Evolutionary conservation across 1,284 basidiomycete species (phyloP).

Genomic region (Fomitopsis palustris): DNA sequence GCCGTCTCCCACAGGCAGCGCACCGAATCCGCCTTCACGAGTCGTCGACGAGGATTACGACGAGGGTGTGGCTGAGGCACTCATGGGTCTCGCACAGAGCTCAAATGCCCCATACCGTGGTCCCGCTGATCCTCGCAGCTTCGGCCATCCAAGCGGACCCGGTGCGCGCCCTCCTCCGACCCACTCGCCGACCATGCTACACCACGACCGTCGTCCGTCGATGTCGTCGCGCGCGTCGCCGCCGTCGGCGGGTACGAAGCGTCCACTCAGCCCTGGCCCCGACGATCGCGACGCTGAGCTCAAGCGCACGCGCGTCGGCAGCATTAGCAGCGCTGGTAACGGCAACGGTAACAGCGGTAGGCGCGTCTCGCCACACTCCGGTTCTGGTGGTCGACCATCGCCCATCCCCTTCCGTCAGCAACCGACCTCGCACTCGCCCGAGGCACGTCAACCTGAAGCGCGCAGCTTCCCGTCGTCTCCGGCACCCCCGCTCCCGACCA

Average conservation of each 20-base stretch:
- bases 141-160: conserved; percentile 18
- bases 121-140: conserved; percentile 21
- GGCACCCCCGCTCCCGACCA: conserved; percentile 49
- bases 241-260: conserved; percentile 37
- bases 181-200: conserved; percentile 20
- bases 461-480: conserved; percentile 39
- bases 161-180: not conserved
- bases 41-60: conserved; percentile 82
- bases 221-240: conserved; percentile 27
- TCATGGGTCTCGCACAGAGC: conserved; percentile 52
- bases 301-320: conserved; percentile 64
- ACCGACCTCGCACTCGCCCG: conserved; percentile 52
- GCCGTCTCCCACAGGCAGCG: conserved; percentile 63
- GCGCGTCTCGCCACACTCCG: conserved; percentile 53
- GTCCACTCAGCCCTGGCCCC: conserved; percentile 60
- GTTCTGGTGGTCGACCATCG: conserved; percentile 40
- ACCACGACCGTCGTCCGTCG: conserved; percentile 18
- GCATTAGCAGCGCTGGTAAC: conserved; percentile 28
- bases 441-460: conserved; percentile 45
- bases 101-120: conserved; percentile 26
- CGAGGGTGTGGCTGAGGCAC: conserved; percentile 68
- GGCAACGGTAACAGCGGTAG: conserved; percentile 22
- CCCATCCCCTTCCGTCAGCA: conserved; percentile 73
- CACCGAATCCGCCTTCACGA: conserved; percentile 55
- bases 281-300: conserved; percentile 52